Base-by-base conservation (phyloP, 208 protist species). In the Lotmaria passim region DNA sequence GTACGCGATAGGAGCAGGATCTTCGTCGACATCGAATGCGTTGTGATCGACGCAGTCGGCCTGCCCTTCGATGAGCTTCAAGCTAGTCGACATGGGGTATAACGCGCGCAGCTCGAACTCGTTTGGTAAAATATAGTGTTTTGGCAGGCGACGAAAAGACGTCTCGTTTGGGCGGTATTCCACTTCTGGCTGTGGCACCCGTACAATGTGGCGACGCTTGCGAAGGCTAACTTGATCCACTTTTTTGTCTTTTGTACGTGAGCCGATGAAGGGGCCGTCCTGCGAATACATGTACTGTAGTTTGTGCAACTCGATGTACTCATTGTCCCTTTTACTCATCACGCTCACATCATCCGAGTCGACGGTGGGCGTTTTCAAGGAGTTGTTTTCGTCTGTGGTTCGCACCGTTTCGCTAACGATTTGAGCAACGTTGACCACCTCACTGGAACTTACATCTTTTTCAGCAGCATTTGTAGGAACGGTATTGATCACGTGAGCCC, bases 91-190 rank as follows among this genome's bases (percentile, higher is more conserved):
- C 75, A 90, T 78, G 5, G 90, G 90, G 74, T 93, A 95, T 12
- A 95, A 51, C 6, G 78, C 82, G 31, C 90, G 87, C 19, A 95
- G 77, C 62, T 95, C 87, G 69, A 83, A 93, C 61, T 95, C 90
- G 61, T 91, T 91, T 0, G 90, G 87, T 11, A 95, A 57, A 43
- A 77, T 76, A 30, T 83, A 64, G 65, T 95, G 81, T 48, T 90
- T 88, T 2, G 90, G 87, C 3, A 95, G 75, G 14, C 87, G 73
- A 11, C 90, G 73, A 72, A 95, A 95, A 15, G 87, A 93, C 33
- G 87, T 95, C 51, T 93, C 90, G 56, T 91, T 89, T 15, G 87
- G 82, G 5, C 47, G 55, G 56, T 93, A 93, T 39, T 86, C 78
- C 15, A 85, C 43, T 44, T 90, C 87, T 17, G 86, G 85, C 86